phyloP scores from a whole-genome alignment of 495 filamentous ascomycete genomes.

The Xylaria intraflava region DNA sequence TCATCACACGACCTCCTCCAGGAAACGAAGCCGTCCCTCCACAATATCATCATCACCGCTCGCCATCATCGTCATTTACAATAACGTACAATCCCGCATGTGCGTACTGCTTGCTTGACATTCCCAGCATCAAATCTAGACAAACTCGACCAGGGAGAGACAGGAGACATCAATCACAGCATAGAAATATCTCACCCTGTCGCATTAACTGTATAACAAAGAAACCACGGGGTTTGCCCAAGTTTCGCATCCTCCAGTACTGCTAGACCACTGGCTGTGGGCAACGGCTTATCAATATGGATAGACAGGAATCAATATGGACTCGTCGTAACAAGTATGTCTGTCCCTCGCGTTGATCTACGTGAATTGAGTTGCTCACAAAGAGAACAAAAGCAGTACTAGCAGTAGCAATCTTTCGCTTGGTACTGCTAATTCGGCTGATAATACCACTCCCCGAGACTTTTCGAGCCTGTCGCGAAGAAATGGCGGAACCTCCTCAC shows the following conservation, averaged over 20 bases:
- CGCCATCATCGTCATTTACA: background rate
- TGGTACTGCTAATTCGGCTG: constrained; percentile 58
- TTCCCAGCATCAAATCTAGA: background rate
- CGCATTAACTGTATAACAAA: constrained; percentile 3
- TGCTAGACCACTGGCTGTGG: constrained; percentile 6
- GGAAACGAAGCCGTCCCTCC: background rate
- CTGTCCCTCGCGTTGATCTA: background rate
- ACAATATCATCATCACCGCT: background rate
- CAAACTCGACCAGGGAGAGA: background rate
- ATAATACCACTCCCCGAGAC: constrained; percentile 61
- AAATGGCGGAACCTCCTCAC: constrained; percentile 63
- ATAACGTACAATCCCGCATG: background rate
- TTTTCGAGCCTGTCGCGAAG: constrained; percentile 27
- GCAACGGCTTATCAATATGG: constrained; percentile 19
- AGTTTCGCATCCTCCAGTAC: constrained; percentile 3
- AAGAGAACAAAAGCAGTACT: constrained; percentile 1
- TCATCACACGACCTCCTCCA: background rate
- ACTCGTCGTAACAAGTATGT: constrained; percentile 86
- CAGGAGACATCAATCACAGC: background rate
- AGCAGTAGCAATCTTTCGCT: constrained; percentile 78
- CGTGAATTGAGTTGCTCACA: constrained; percentile 3
- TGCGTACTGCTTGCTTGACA: background rate
- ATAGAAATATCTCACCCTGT: background rate
- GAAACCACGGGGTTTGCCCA: constrained; percentile 10
- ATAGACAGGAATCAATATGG: constrained; percentile 58